Evolutionary conservation across 306 rosid genomes (phyloP).

Genomic region (Pterocarpus macrocarpus): DNA sequence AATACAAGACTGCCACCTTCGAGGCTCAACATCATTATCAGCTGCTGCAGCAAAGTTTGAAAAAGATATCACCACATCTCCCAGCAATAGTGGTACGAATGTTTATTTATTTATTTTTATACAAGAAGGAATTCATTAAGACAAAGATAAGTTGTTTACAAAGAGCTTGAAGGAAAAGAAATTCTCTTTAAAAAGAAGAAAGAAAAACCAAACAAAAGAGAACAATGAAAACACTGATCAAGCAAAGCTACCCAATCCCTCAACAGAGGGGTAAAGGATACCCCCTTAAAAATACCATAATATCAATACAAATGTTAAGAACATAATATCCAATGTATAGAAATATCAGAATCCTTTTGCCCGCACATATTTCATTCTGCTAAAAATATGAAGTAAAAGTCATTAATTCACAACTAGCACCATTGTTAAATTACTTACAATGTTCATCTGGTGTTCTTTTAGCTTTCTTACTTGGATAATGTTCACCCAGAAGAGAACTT

Average conservation of each 20-base stretch:
- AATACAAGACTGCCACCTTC: conserved; percentile 58
- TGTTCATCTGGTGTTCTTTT: conserved; percentile 65
- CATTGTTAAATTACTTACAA: conserved; percentile 57
- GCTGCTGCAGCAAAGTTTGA: conserved; percentile 51
- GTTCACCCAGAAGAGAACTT: conserved; percentile 58
- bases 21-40: conserved; percentile 60
- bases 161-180: neutral
- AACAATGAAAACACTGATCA: conserved; percentile 18
- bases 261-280: neutral
- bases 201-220: neutral
- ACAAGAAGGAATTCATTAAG: conserved; percentile 33
- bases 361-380: neutral
- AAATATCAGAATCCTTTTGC: conserved; percentile 5
- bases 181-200: neutral
- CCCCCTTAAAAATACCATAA: neutral
- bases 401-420: conserved; percentile 34
- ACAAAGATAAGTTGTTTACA: neutral
- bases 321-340: conserved; percentile 27
- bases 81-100: conserved; percentile 37
- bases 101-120: neutral
- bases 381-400: neutral
- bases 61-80: conserved; percentile 38
- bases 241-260: conserved; percentile 6
- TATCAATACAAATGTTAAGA: conserved; percentile 36
- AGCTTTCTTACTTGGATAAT: conserved; percentile 82